Evolutionary conservation across 2,329 filamentous ascomycete genomes (phyloP), one percentile per base, ranked within the genome.

Genomic region (Colletotrichum lindemuthianum): DNA sequence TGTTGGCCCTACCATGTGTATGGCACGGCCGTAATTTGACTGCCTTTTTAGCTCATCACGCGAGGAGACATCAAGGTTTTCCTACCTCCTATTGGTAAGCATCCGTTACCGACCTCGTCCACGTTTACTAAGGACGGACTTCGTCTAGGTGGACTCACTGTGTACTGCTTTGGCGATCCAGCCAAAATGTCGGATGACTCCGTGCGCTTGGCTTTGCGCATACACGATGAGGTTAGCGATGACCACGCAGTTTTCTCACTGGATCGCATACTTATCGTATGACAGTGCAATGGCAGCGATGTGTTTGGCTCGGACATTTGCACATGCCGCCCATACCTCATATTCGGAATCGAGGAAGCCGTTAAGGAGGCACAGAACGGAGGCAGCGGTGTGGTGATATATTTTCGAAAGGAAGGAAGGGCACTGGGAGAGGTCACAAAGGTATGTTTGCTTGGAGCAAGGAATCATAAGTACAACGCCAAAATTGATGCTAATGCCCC

Each of bases 261-360:
- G 8, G 16, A 43, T 12, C 15, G 13, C 40, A 12, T 39, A 24
- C 36, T 67, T 44, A 65, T 34, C 33, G 13, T 37, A 7, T 8
- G 61, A 15, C 63, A 86, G 82, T 98, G 96, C 79, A 98, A 98
- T 74, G 96, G 96, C 61, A 96, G 92, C 75, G 96, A 99, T 78
- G 96, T 98, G 47, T 99, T 98, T 76, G 93, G 95, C 65, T 97
- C 93, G 16, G 96, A 99, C 76, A 99, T 98, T 73, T 98, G 96
- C 81, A 98, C 96, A 10, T 98, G 95, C 78, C 87, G 92, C 60
- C 96, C 96, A 13, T 98, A 98, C 76, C 88, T 98, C 61, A 96
- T 97, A 73, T 98, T 96, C 75, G 96, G 96, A 66, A 96, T 99
- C 67, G 93, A 97, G 73, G 96, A 99, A 78, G 96, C 96, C 11